Base-by-base conservation (phyloP, 106 monocot genomes). In the Amphibolis antarctica region DNA sequence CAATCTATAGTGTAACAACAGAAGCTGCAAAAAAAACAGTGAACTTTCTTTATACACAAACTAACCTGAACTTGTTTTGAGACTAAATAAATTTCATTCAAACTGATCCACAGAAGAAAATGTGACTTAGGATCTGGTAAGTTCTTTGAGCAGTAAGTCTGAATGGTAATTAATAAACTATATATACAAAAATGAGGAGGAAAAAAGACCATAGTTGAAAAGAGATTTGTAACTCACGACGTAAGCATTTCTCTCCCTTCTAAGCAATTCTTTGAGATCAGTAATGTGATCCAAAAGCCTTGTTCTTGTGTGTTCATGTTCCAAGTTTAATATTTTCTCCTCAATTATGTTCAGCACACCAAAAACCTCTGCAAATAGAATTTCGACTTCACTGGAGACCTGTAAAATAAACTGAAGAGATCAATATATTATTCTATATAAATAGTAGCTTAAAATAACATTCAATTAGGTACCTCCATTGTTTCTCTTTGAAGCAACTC, bases 401-500 rank as follows among this genome's bases (percentile, higher is more conserved):
- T 96, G 76, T 36, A 10, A 28, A 53, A 59, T 42, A 17, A 66
- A n/a, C 22, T n/a, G 31, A 31, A 19, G 28, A 14, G 10, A 57
- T 57, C 18, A 65, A 12, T 65, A 26, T 26, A 51, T 20, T 19
- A 60, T 60, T 60, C 43, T 60, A 60, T 53, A 68, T 68, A 60
- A 44, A 42, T 44, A 20, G n/a, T n/a, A n/a, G 30, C 23, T 22
- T 44, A 63, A 20, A 53, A 17, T 17, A 59, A 28, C 22, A 62
- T 36, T 56, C 14, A 46, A 12, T 19, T 28, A 36, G 2, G 36
- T 36, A 90, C 96, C 62, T 63, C 30, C 45, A 20, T 42, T 71
- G 76, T 73, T 43, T 89, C 86, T 69, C 60, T 61, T 76, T 54
- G 72, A 6, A 84, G 28, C 86, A 81, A 90, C 10, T 80, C 84